phyloP scores from a whole-genome alignment of 2,329 filamentous ascomycete species.

The Albifimbria verrucaria region DNA sequence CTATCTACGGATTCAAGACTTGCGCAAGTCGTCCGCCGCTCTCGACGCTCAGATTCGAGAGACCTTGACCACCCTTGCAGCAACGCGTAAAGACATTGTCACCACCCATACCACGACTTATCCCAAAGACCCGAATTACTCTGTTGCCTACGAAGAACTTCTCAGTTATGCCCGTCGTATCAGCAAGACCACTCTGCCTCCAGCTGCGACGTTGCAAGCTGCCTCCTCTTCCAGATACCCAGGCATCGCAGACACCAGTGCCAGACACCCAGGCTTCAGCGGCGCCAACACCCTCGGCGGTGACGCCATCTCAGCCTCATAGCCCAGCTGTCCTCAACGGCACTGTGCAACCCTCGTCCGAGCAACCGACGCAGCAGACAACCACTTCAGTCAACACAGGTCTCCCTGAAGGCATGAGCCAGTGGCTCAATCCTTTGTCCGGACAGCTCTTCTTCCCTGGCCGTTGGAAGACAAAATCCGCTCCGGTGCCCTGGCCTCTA shows the following conservation, averaged over 20 bases:
- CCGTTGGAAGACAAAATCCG: constrained; percentile 68
- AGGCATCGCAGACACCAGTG: constrained; percentile 26
- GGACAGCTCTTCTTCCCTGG: constrained; percentile 71
- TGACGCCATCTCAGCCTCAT: constrained; percentile 29
- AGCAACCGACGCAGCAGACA: constrained; percentile 30
- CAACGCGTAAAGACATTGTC: constrained; percentile 70
- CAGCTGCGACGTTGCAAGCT: constrained; percentile 39
- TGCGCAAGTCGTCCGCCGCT: constrained; percentile 62
- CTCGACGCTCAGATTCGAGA: constrained; percentile 72
- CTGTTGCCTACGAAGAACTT: constrained; percentile 68
- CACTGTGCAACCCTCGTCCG: constrained; percentile 21
- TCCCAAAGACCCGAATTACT: constrained; percentile 46
- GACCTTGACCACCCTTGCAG: constrained; percentile 66
- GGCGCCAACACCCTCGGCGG: constrained; percentile 26
- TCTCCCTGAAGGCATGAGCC: constrained; percentile 46
- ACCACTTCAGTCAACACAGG: constrained; percentile 30
- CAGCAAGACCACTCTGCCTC: constrained; percentile 74
- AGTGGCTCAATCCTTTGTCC: constrained; percentile 53
- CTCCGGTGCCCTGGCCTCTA: constrained; percentile 61
- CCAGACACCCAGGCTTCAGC: constrained; percentile 26
- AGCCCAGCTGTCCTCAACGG: constrained; percentile 31
- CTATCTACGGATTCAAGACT: constrained; percentile 61
- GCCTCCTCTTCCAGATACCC: constrained; percentile 34
- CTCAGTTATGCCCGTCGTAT: constrained; percentile 77
- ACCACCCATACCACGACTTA: constrained; percentile 57